Conservation (phyloP, 108 stramenopile species). For the Schizochytrium sp. region DNA sequence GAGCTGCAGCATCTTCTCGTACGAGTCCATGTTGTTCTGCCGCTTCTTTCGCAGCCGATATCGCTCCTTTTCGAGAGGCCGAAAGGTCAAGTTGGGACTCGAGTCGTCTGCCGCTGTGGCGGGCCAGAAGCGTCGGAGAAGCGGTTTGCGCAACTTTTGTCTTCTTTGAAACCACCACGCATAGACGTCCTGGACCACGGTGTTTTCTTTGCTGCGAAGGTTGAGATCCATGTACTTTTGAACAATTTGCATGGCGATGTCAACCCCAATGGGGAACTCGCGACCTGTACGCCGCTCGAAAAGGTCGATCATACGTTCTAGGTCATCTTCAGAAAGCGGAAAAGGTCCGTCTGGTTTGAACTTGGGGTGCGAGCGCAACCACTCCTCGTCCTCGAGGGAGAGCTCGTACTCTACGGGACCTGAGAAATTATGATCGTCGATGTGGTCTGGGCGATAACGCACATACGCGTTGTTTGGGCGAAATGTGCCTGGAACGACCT, state of each 20-base stretch:
- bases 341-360: neutral
- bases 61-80: conserved; percentile 1
- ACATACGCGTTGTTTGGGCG: neutral
- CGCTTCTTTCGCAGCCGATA: conserved; percentile 1
- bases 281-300: neutral
- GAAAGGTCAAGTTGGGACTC: neutral
- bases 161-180: neutral
- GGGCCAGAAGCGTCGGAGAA: neutral
- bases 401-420: neutral
- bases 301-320: neutral
- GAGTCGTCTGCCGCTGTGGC: neutral
- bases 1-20: neutral
- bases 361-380: neutral
- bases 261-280: neutral
- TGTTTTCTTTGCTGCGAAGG: neutral
- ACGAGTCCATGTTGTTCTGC: neutral
- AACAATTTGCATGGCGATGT: neutral
- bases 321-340: neutral
- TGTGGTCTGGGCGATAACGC: neutral
- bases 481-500: neutral
- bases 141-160: neutral
- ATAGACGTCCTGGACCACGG: neutral
- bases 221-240: neutral
- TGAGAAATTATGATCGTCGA: neutral
- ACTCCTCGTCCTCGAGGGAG: neutral